Percentiles rank a stretch among this genome's conserved stretches.
Evolutionary conservation across 148 eudicot genomes (phyloP).

Genomic region (Silene latifolia): DNA sequence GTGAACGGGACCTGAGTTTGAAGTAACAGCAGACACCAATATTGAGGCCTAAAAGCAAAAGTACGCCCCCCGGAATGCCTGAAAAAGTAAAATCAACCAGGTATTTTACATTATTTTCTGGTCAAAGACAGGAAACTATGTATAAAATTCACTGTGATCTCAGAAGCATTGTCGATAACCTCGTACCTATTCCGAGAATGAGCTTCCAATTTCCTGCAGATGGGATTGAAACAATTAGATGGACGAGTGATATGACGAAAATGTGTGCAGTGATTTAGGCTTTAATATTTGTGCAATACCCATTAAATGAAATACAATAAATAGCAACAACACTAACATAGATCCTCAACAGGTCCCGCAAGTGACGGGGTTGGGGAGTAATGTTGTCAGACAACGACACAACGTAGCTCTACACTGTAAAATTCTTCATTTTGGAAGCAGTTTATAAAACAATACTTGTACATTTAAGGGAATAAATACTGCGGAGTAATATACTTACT

Average conservation of each 20-base stretch:
- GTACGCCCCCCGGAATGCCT: neutral
- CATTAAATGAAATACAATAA: neutral
- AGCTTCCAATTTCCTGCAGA: neutral
- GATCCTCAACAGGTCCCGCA: neutral
- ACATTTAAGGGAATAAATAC: no score
- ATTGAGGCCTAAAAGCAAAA: neutral
- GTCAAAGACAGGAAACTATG: neutral
- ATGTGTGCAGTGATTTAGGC: neutral
- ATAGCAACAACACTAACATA: neutral
- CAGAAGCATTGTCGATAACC: neutral
- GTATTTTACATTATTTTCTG: neutral
- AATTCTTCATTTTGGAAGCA: neutral
- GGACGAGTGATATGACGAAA: no score
- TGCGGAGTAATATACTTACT: neutral
- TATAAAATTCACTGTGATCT: neutral
- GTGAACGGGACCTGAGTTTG: neutral
- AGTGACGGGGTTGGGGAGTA: no score
- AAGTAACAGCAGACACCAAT: constrained; percentile 3
- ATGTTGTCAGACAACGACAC: no score
- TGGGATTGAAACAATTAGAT: constrained; percentile 4
- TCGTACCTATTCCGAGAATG: constrained; percentile 5
- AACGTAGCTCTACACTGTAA: no score
- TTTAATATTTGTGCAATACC: neutral
- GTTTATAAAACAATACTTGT: neutral
- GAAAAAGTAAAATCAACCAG: neutral